Base-by-base conservation (phyloP, 2,329 filamentous ascomycete species). In the Cadophora sp. region DNA sequence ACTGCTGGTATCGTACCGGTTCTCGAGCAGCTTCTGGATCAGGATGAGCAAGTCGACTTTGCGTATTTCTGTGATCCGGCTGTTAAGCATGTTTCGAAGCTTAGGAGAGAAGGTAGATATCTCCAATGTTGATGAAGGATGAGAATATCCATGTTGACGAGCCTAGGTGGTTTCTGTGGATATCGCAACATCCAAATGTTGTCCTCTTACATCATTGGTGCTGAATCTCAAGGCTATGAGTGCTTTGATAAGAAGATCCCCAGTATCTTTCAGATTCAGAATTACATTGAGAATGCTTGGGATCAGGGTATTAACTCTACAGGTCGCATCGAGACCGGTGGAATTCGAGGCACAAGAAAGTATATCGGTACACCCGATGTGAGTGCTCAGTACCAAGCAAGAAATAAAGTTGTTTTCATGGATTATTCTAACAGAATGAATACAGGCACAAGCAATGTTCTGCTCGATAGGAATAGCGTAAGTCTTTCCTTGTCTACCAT, bases 121-220 rank as follows among this genome's bases (percentile, higher is more conserved):
- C 36, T 36, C 11, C 1, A 24, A 51, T 3, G 43, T 39, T 16
- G 13, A 14, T n/a, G 22, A 20, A 45, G 39, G 27, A 20, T n/a
- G 7, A 16, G 18, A 33, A 24, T 36, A 16, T 14, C 45, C 58
- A 33, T 56, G 22, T 61, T 68, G 48, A 69, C 48, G 30, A 41
- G 45, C 14, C 18, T 24, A 87, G 94, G 94, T 24, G 92, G 93
- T 6, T 98, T 98, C 77, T 98, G 95, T 76, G 95, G 95, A 3
- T 98, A 97, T 77, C 87, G 95, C 48, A 98, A 97, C 75, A 96
- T 97, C 39, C 96, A 98, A 77, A 96, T 96, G 89, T 79, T 97
- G 72, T 82, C 91, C 16, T 95, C 94, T 0, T 94, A 93, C 76
- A 87, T 97, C 22, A 86, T 89, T 66, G 85, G 84, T 9, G 80